A percentile compares a stretch with the other conserved stretches of the same genome.
phyloP scores from a whole-genome alignment of 352 stramenopile genomes.

The Halophytophthora polymorphica region DNA sequence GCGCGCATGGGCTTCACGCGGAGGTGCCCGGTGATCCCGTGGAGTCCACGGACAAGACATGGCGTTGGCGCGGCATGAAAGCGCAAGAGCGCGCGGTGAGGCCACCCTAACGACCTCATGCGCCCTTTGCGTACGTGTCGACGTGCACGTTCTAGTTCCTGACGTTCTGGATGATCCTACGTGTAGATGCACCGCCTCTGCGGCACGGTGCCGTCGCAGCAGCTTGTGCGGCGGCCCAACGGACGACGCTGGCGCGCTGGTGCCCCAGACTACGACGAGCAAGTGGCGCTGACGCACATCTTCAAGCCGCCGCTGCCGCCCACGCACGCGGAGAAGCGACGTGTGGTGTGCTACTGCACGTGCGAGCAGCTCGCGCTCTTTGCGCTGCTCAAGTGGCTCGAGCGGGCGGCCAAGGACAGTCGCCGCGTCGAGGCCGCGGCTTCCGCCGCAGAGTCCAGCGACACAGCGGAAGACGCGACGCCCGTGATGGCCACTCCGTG shows the following conservation, averaged over 20 bases:
- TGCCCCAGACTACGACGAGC: slow-evolving; percentile 39
- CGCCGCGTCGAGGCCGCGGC: slow-evolving; percentile 10
- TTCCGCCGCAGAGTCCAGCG: background rate
- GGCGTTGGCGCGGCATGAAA: slow-evolving; percentile 17
- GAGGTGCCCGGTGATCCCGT: slow-evolving; percentile 4
- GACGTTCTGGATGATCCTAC: slow-evolving; percentile 1
- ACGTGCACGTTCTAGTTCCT: background rate
- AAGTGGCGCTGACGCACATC: slow-evolving; percentile 26
- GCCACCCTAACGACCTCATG: no score
- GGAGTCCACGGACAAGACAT: slow-evolving; percentile 14
- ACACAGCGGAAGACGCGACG: background rate
- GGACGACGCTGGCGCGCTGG: slow-evolving; percentile 27
- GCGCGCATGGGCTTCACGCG: no score
- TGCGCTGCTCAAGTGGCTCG: slow-evolving; percentile 71
- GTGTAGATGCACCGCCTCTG: slow-evolving; percentile 18
- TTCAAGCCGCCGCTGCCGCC: slow-evolving; percentile 30
- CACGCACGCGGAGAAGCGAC: slow-evolving; percentile 35
- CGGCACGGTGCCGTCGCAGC: slow-evolving; percentile 8
- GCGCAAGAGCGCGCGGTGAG: slow-evolving; percentile 19
- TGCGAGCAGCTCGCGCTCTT: slow-evolving; percentile 71
- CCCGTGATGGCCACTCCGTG: background rate
- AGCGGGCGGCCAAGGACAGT: slow-evolving; percentile 24
- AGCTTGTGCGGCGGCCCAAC: slow-evolving; percentile 21
- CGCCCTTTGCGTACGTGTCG: background rate
- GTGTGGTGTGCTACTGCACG: slow-evolving; percentile 64